A percentile compares a stretch with the other conserved stretches of the same genome.
These are phyloP conservation scores for Huntiella bhutanensis DNA, from an alignment of 2,329 filamentous ascomycete genomes.

Conservation along the genomic window DNA sequence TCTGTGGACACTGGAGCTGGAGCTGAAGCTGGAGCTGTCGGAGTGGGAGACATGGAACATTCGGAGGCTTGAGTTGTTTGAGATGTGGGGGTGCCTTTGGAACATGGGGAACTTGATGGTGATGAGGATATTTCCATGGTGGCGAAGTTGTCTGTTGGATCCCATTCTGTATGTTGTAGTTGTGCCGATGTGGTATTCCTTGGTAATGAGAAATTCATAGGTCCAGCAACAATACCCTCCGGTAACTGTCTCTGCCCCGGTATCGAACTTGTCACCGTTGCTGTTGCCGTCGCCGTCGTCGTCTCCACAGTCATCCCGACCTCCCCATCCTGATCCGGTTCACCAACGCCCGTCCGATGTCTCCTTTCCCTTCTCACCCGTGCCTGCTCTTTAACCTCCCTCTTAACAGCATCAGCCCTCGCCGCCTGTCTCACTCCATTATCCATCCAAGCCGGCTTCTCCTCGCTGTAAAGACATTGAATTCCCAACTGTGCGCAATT, in stretches of 20 bases:
- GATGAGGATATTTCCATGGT: slow-evolving; percentile 14
- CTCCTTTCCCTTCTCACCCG: slow-evolving; percentile 30
- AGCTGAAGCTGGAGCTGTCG: neutral
- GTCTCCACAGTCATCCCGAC: no score
- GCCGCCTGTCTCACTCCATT: slow-evolving; percentile 28
- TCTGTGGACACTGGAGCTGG: neutral
- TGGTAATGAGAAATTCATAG: no score
- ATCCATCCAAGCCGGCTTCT: slow-evolving; percentile 41
- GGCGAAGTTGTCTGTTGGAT: slow-evolving; percentile 18
- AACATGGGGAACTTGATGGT: slow-evolving; percentile 7
- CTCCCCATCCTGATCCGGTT: no score
- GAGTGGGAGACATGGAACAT: slow-evolving; percentile 10
- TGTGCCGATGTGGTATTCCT: neutral
- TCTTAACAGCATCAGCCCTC: slow-evolving; percentile 34
- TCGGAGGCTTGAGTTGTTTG: slow-evolving; percentile 8
- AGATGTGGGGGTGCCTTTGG: slow-evolving; percentile 8
- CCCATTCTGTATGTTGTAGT: slow-evolving; percentile 16
- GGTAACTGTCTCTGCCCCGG: no score
- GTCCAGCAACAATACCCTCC: no score
- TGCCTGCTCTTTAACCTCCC: slow-evolving; percentile 36
- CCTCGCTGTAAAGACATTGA: slow-evolving; percentile 31
- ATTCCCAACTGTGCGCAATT: slow-evolving; percentile 34
- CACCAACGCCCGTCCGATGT: slow-evolving; percentile 16
- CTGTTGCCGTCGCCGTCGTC: no score
- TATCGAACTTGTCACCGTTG: neutral